phyloP scores from a whole-genome alignment of 768 basidiomycete genomes.

The Agrocybe pediades region DNA sequence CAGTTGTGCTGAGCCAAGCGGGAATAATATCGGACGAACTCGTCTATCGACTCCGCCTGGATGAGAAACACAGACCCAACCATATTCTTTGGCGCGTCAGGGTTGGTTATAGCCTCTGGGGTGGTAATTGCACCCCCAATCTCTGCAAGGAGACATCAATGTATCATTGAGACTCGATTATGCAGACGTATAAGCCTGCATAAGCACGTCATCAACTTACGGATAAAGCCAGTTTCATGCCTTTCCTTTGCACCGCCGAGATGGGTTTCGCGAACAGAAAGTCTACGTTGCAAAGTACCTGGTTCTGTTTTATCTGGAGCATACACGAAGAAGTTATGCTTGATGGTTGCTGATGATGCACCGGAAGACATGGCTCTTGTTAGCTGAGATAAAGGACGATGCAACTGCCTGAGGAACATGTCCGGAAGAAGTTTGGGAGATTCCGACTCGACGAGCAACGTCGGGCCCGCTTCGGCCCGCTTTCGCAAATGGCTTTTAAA shows the following conservation, averaged over 20 bases:
- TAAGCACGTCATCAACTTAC: constrained; percentile 34
- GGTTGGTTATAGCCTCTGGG: constrained; percentile 54
- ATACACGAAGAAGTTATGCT: constrained; percentile 49
- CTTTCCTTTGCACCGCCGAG: constrained; percentile 43
- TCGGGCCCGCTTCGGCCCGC: not conserved
- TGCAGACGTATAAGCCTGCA: not conserved
- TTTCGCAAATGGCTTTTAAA: not conserved
- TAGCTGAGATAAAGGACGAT: constrained; percentile 10
- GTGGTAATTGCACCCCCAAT: constrained; percentile 60
- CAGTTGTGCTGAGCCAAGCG: constrained; percentile 16
- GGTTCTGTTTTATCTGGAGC: constrained; percentile 67
- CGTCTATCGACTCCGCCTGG: constrained; percentile 55
- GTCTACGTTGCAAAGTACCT: constrained; percentile 56
- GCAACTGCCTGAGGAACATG: constrained; percentile 2
- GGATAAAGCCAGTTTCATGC: constrained; percentile 47
- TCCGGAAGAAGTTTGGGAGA: not conserved
- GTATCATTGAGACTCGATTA: not conserved
- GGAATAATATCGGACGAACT: constrained; percentile 26
- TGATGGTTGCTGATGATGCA: constrained; percentile 13
- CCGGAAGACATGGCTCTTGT: constrained; percentile 24
- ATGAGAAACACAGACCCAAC: constrained; percentile 60
- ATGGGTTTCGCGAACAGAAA: constrained; percentile 57
- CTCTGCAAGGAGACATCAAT: constrained; percentile 37
- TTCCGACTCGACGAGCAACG: not conserved
- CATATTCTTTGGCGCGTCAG: constrained; percentile 53